Evolutionary conservation across 2,329 filamentous ascomycete genomes (phyloP).

Genomic region (Fonsecaea multimorphosa): DNA sequence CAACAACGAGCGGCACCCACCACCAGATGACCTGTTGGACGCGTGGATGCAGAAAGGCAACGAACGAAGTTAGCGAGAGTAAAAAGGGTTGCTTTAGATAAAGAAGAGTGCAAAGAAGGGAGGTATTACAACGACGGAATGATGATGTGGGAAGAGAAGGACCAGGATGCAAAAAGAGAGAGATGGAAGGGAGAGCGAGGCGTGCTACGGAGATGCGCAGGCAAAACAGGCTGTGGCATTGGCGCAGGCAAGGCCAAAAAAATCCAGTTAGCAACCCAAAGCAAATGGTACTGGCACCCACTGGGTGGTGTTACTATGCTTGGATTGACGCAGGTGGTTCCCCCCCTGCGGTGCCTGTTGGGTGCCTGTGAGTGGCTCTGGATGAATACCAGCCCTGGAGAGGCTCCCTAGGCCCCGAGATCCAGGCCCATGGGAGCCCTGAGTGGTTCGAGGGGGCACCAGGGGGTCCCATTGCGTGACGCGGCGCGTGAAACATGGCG

Average conservation of each 20-base stretch:
- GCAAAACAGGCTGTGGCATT: not conserved
- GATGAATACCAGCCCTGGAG: not conserved
- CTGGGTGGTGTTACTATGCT: conserved; percentile 18
- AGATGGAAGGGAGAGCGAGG: not conserved
- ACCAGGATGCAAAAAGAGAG: conserved; percentile 2
- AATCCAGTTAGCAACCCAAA: conserved; percentile 6
- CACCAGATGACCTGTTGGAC: conserved; percentile 9
- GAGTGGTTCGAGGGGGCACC: conserved; percentile 5
- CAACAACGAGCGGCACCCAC: not conserved
- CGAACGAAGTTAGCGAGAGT: conserved; percentile 20
- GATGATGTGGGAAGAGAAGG: conserved; percentile 2
- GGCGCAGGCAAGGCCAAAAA: conserved; percentile 11
- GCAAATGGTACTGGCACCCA: not conserved
- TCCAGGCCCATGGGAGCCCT: conserved; percentile 13
- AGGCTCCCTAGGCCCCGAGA: conserved; percentile 2
- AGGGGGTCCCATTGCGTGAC: conserved; percentile 22
- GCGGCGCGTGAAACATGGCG: conserved; percentile 33
- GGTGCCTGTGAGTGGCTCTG: not conserved
- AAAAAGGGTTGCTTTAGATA: not conserved
- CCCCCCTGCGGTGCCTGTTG: not conserved
- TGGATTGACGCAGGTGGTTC: conserved; percentile 14
- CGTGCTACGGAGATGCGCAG: conserved; percentile 1
- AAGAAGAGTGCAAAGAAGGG: not conserved
- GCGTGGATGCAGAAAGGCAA: conserved; percentile 1
- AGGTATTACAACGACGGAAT: conserved; percentile 5